Percentiles rank a stretch among this genome's conserved stretches.
Evolutionary conservation across 768 basidiomycete genomes (phyloP).

Genomic region (Myochromella boudieri): DNA sequence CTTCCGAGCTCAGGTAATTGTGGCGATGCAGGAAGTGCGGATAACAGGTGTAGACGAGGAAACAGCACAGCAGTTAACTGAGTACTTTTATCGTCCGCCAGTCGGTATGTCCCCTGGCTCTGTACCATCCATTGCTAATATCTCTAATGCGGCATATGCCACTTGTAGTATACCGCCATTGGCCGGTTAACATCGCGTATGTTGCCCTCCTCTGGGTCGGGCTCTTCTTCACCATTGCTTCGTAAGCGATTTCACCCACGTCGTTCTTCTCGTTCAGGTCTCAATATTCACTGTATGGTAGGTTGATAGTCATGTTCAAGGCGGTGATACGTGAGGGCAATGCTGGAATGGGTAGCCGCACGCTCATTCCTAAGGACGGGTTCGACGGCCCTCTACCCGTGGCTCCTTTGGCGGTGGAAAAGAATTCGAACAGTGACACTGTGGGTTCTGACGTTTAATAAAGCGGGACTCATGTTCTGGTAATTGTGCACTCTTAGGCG

Average conservation of each 20-base stretch:
- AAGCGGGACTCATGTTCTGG: too few relatives aligned
- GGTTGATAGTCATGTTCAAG: slow-evolving; percentile 3
- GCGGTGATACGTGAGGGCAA: not conserved
- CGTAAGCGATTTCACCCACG: slow-evolving; percentile 18
- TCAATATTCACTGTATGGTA: not conserved
- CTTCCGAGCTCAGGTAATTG: slow-evolving; percentile 22
- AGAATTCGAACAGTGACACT: too few relatives aligned
- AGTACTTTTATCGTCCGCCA: slow-evolving; percentile 25
- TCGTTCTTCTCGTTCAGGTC: not conserved
- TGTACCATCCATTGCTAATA: not conserved
- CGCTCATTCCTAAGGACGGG: too few relatives aligned
- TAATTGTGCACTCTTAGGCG: too few relatives aligned
- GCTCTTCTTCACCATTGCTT: slow-evolving; percentile 23
- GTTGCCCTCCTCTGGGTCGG: slow-evolving; percentile 32
- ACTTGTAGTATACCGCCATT: slow-evolving; percentile 27
- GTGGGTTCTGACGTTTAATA: too few relatives aligned
- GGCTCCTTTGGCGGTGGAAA: too few relatives aligned
- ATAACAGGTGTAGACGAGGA: slow-evolving; percentile 24
- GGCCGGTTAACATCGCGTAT: slow-evolving; percentile 31
- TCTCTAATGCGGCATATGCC: not conserved
- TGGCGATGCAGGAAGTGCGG: slow-evolving; percentile 22
- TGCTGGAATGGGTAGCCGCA: too few relatives aligned
- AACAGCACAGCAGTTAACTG: slow-evolving; percentile 14
- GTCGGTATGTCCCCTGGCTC: slow-evolving; percentile 18
- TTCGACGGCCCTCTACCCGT: too few relatives aligned